These are phyloP conservation scores for Kazachstania sp. DNA, from an alignment of 1,139 yeast species.

Conservation along the genomic window DNA sequence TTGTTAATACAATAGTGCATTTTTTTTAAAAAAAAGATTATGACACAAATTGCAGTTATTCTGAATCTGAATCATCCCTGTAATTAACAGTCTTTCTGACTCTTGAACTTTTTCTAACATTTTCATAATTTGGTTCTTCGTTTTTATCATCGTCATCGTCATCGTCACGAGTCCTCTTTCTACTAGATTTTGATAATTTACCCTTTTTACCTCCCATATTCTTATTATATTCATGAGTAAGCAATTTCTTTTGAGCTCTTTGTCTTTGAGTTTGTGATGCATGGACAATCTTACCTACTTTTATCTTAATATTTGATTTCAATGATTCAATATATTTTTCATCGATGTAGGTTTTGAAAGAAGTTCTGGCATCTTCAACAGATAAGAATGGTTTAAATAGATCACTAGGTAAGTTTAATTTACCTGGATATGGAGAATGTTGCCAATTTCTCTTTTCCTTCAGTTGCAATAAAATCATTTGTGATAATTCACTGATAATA, in stretches of 20 bases:
- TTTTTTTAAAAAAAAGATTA: not conserved
- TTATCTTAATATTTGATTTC: slow-evolving; percentile 21
- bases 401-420: slow-evolving; percentile 57
- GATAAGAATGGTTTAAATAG: slow-evolving; percentile 48
- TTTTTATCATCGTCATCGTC: slow-evolving; percentile 6
- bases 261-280: slow-evolving; percentile 28
- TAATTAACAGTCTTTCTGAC: slow-evolving; percentile 36
- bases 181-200: not conserved
- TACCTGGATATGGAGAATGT: slow-evolving; percentile 75
- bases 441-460: slow-evolving; percentile 60
- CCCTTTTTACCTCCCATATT: not conserved
- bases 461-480: slow-evolving; percentile 50
- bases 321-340: slow-evolving; percentile 17
- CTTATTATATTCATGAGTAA: slow-evolving; percentile 18
- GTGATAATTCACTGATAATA: slow-evolving; percentile 64
- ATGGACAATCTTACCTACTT: slow-evolving; percentile 22
- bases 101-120: slow-evolving; percentile 40
- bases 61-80: slow-evolving; percentile 32
- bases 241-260: slow-evolving; percentile 25
- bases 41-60: slow-evolving; percentile 11
- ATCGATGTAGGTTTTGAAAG: slow-evolving; percentile 24
- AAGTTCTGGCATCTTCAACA: slow-evolving; percentile 31
- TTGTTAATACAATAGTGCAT: too few species aligned
- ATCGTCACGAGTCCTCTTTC: slow-evolving; percentile 3
- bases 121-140: slow-evolving; percentile 17